Base-by-base conservation (phyloP, 1,284 basidiomycete species). In the Porodaedalea pini region DNA sequence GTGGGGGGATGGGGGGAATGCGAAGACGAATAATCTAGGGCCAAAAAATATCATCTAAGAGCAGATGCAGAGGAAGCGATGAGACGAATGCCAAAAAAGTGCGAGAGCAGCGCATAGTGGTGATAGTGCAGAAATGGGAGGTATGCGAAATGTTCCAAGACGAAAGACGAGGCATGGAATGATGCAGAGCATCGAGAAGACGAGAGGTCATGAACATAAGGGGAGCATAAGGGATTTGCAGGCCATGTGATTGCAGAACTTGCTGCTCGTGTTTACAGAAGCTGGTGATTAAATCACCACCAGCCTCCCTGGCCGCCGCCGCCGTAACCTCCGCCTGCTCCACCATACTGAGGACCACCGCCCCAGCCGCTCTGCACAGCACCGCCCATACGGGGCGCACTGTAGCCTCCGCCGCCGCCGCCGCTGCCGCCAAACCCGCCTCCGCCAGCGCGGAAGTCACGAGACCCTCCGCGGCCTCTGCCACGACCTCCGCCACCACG, bases 401-500 rank as follows among this genome's bases (percentile, higher is more conserved):
- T 53, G 21, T 55, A 58, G 44, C 53, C 62, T 21, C 64, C 62
- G 7, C 69, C 63, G 13, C 70, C 65, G 41, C 66, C 65, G 11
- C 69, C 64, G 5, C 71, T 69, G 47, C 70, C 63, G 11, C 72
- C 65, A 39, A 59, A 57, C 19, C 71, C 72, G 53, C 77, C 74
- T 34, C 75, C 73, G 54, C 77, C 69, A 39, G 69, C 67, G 37
- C 82, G 72, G 65, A 66, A 78, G 67, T 83, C 82, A 15, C 80
- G 77, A 60, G 69, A 75, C 3, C 71, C 68, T 39, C 70, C 71
- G 40, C 80, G 75, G 54, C 78, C 73, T 53, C 78, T 73, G 29
- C 88, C 77, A 21, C 88, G 79, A 36, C 88, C 78, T 54, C 87
- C 80, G 63, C 83, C 73, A 52, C 82, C 73, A 56, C 79, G 70